Conservation (phyloP, 257 asterid genomes). For the Cinchona pubescens region DNA sequence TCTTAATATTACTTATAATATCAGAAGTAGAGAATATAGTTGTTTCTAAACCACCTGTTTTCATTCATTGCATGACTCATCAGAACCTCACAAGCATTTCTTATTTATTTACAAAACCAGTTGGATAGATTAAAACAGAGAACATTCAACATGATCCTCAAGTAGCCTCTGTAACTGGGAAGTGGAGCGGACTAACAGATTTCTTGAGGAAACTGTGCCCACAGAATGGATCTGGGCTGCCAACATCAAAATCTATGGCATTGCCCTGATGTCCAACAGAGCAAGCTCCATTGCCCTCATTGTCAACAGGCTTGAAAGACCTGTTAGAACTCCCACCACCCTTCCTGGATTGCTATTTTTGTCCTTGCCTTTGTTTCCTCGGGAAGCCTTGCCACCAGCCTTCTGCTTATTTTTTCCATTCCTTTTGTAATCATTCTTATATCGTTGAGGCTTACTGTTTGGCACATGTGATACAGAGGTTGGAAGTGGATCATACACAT, state of each 20-base stretch:
- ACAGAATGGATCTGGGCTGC: constrained; percentile 33
- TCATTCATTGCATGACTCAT: constrained; percentile 1
- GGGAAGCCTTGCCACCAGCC: constrained; percentile 60
- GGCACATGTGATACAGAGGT: constrained; percentile 79
- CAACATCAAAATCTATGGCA: constrained; percentile 26
- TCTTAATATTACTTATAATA: background rate
- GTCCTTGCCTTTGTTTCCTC: constrained; percentile 67
- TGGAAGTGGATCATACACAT: constrained; percentile 90
- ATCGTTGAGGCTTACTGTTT: constrained; percentile 45
- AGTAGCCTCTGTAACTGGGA: constrained; percentile 42
- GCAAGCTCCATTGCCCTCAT: constrained; percentile 18
- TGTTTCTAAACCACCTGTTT: background rate
- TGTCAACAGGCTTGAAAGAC: constrained; percentile 41
- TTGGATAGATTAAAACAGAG: background rate
- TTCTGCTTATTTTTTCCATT: constrained; percentile 69
- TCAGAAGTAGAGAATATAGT: background rate
- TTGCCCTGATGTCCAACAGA: constrained; percentile 17
- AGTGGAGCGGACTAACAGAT: constrained; percentile 34
- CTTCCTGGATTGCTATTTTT: constrained; percentile 67
- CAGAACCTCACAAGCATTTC: constrained; percentile 5
- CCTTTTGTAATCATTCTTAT: constrained; percentile 53
- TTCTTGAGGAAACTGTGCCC: constrained; percentile 38
- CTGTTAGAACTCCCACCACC: constrained; percentile 37
- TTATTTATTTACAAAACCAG: constrained; percentile 32
- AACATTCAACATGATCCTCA: constrained; percentile 8